Evolutionary conservation across 140 eudicot genomes (phyloP).

Genomic region (Flaveria floridana): DNA sequence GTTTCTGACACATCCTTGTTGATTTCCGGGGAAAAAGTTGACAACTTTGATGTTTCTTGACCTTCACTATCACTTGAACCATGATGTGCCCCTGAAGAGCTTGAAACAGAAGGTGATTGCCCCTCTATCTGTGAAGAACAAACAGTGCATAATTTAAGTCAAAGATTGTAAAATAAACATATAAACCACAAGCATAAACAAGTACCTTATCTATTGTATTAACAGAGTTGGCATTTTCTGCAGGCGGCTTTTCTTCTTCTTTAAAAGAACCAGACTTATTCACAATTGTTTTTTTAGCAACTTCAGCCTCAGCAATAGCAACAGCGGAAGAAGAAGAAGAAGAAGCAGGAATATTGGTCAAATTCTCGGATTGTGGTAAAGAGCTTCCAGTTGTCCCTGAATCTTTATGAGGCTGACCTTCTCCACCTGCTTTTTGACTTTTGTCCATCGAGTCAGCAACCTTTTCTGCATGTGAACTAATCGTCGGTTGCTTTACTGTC

Average conservation of each 20-base stretch:
- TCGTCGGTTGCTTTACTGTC: slow-evolving; percentile 53
- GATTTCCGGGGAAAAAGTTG: slow-evolving; percentile 24
- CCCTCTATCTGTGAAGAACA: slow-evolving; percentile 36
- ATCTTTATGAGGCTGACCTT: slow-evolving; percentile 38
- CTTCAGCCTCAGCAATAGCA: slow-evolving; percentile 28
- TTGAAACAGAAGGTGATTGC: slow-evolving; percentile 35
- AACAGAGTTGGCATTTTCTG: slow-evolving; percentile 20
- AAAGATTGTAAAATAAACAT: slow-evolving; percentile 10
- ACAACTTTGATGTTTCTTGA: slow-evolving; percentile 32
- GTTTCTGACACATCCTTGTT: slow-evolving; percentile 20
- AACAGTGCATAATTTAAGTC: slow-evolving; percentile 22
- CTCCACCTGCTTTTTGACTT: slow-evolving; percentile 37
- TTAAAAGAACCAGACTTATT: slow-evolving; percentile 36
- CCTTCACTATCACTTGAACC: slow-evolving; percentile 5
- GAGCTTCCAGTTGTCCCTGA: slow-evolving; percentile 29
- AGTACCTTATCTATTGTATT: slow-evolving; percentile 40
- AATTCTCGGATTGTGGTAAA: slow-evolving; percentile 29
- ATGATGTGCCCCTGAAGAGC: slow-evolving; percentile 15
- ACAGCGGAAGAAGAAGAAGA: slow-evolving; percentile 15
- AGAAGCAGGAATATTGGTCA: slow-evolving; percentile 14
- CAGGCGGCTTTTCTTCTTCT: slow-evolving; percentile 37
- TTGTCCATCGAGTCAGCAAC: slow-evolving; percentile 37
- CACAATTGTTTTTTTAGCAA: slow-evolving; percentile 7
- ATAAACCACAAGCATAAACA: not conserved
- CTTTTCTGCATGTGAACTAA: slow-evolving; percentile 26